Percentiles rank a stretch among this genome's conserved stretches.
These are phyloP conservation scores for Xylaria sp. DNA, from an alignment of 2,329 filamentous ascomycete species.

Conservation along the genomic window DNA sequence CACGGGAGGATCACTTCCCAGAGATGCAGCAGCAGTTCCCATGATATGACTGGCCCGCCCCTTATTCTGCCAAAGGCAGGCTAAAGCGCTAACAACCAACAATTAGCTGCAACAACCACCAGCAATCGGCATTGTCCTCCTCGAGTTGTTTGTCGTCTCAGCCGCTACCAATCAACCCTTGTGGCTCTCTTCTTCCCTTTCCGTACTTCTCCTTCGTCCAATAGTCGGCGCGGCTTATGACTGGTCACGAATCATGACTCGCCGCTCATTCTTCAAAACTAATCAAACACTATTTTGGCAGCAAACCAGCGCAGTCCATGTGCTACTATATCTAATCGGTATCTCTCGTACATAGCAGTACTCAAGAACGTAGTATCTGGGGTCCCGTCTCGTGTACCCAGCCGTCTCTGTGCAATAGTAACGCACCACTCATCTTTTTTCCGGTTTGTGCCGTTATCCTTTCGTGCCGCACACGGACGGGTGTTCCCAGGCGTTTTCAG, in stretches of 20 bases:
- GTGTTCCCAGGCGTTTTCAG: constrained; percentile 14
- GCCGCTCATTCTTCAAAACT: constrained; percentile 14
- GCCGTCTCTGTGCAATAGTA: constrained; percentile 30
- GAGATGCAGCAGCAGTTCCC: background rate
- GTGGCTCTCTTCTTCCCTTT: constrained; percentile 34
- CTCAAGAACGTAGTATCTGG: background rate
- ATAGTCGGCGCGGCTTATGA: constrained; percentile 34
- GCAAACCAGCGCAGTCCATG: constrained; percentile 42
- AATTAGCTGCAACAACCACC: background rate
- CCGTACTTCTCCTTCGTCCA: constrained; percentile 36
- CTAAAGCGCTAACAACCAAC: constrained; percentile 10
- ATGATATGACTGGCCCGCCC: constrained; percentile 8
- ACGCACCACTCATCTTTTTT: constrained; percentile 27
- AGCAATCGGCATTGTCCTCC: constrained; percentile 6
- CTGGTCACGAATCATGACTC: constrained; percentile 42
- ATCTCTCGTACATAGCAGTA: background rate
- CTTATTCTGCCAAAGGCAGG: constrained; percentile 22
- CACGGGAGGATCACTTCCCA: background rate
- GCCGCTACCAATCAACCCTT: constrained; percentile 36
- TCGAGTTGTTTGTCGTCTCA: constrained; percentile 40
- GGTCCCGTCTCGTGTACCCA: constrained; percentile 40
- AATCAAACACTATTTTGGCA: constrained; percentile 24
- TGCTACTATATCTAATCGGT: constrained; percentile 32
- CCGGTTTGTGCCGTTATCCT: constrained; percentile 32
- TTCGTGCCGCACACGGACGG: constrained; percentile 18